phyloP scores from a whole-genome alignment of 2,329 filamentous ascomycete species.

The Hypomyces perniciosus region DNA sequence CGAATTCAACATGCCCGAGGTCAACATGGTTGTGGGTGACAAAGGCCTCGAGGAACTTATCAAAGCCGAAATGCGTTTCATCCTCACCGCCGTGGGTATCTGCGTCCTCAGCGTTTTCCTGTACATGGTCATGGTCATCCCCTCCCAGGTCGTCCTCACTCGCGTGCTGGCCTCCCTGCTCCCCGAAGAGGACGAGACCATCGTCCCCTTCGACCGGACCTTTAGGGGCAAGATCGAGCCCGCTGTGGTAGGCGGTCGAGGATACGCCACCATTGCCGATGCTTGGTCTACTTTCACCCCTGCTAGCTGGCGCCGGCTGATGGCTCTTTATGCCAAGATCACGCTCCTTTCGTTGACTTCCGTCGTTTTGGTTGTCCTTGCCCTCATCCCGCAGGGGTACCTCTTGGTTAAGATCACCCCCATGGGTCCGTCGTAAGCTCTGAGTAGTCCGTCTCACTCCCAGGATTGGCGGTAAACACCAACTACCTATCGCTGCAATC shows the following conservation, averaged over 20 bases:
- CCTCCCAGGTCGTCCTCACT: conserved; percentile 67
- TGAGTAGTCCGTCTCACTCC: neutral
- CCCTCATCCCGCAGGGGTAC: conserved; percentile 48
- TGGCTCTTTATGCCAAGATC: conserved; percentile 71
- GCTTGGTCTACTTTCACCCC: conserved; percentile 76
- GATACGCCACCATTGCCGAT: conserved; percentile 64
- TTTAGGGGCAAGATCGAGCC: conserved; percentile 73
- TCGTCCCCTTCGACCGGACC: conserved; percentile 85
- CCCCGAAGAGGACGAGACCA: conserved; percentile 71
- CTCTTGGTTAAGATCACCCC: conserved; percentile 26
- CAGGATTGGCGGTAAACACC: no score
- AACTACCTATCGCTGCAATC: no score
- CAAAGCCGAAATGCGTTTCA: conserved; percentile 23
- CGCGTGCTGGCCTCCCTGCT: conserved; percentile 86
- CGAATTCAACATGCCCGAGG: conserved; percentile 35
- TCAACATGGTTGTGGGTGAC: conserved; percentile 27
- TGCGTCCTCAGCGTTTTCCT: conserved; percentile 42
- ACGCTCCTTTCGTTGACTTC: conserved; percentile 48
- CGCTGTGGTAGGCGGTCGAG: conserved; percentile 65
- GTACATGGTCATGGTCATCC: conserved; percentile 62
- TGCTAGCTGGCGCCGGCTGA: conserved; percentile 63
- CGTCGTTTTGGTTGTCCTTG: conserved; percentile 36
- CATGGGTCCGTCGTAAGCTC: neutral
- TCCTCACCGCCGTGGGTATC: conserved; percentile 41
- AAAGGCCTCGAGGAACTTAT: conserved; percentile 30